Base-by-base conservation (phyloP, 1,139 yeast genomes). In the Candida frijolesensis region DNA sequence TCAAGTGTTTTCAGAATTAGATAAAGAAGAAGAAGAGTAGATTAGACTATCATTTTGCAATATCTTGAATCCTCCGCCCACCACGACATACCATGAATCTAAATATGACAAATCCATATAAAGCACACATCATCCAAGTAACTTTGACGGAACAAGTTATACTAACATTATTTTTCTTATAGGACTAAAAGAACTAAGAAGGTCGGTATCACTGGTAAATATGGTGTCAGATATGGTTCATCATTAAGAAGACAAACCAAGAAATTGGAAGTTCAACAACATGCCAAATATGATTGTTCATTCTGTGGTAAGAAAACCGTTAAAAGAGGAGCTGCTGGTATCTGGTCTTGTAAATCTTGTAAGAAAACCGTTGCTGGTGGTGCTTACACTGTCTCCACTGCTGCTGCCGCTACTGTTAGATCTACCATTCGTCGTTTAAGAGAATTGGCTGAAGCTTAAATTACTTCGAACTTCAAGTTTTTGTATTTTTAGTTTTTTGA, bases 191-290 rank as follows among this genome's bases (percentile, higher is more conserved):
- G 99, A 89, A 94, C 99, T 72, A 94, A 94, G 96, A 94, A 94
- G 92, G 99, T 94, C 78, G 99, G 99, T 82, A 94, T 94, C 85
- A 94, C 99, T 80, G 99, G 99, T 87, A 95, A 95, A 86, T 94
- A 90, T 87, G 99, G 98, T 89, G 97, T 94, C 83, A 92, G 99
- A 87, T 94, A 94, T 84, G 98, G 99, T 92, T 94, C 99, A 72
- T 95, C 99, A 65, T 86, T 94, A 80, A 92, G 99, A 89, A 92
- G 98, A 85, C 97, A 91, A 83, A 89, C 96, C 85, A 92, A 92
- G 88, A 94, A 94, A 87, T 84, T 95, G 81, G 99, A 95, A 83
- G 88, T 90, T 71, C 97, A 91, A 82, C 97, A 92, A 79, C 99
- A 94, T 82, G 89, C 99, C 72, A 90, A 89, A 77, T 95, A 94